These are phyloP conservation scores for Tolypocladium sp. DNA, from an alignment of 2,329 filamentous ascomycete species.

Conservation along the genomic window DNA sequence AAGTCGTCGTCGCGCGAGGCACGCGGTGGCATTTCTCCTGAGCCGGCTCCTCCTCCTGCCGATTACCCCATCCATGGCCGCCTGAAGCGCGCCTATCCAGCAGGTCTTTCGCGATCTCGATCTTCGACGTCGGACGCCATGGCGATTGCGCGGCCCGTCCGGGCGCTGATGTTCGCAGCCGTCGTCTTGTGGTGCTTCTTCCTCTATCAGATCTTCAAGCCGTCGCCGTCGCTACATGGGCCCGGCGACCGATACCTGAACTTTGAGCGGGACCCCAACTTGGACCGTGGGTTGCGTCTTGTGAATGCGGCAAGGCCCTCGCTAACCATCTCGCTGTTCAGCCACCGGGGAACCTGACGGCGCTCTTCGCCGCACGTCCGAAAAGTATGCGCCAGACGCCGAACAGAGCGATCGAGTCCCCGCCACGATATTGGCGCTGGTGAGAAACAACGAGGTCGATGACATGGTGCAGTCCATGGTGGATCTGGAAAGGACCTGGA, in stretches of 20 bases:
- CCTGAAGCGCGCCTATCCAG: not conserved
- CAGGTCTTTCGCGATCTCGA: not conserved
- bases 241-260: slow-evolving; percentile 37
- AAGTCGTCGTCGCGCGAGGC: not conserved
- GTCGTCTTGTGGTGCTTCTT: slow-evolving; percentile 70
- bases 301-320: not conserved
- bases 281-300: slow-evolving; percentile 59
- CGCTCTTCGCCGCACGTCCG: slow-evolving; percentile 59
- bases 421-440: slow-evolving; percentile 83
- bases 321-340: slow-evolving; percentile 26
- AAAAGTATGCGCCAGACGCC: slow-evolving; percentile 71
- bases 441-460: slow-evolving; percentile 81
- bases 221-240: slow-evolving; percentile 35
- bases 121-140: slow-evolving; percentile 38
- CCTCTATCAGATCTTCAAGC: slow-evolving; percentile 63
- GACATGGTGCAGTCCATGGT: slow-evolving; percentile 82
- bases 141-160: slow-evolving; percentile 78
- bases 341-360: slow-evolving; percentile 79
- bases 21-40: not conserved
- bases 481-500: slow-evolving; percentile 92
- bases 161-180: slow-evolving; percentile 64
- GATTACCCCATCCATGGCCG: slow-evolving; percentile 1
- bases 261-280: slow-evolving; percentile 71
- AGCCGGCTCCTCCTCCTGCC: not conserved
- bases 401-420: slow-evolving; percentile 77